Conservation (phyloP, 169 alveolate genomes). For the Plasmodium falciparum region DNA sequence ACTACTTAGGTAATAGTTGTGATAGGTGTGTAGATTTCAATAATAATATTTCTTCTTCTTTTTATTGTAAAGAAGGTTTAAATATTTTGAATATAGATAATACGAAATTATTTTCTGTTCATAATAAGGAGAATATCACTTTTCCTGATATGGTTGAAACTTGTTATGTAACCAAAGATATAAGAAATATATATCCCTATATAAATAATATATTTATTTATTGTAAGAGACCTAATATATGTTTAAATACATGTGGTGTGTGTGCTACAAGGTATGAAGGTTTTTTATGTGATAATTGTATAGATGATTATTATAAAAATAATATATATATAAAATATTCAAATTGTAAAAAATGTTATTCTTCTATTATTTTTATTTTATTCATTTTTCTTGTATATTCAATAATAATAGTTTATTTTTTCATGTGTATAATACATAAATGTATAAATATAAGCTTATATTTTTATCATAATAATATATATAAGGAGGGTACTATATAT, state of each 20-base stretch:
- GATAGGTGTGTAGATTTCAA: slow-evolving; percentile 45
- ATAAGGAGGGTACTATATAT: slow-evolving; percentile 53
- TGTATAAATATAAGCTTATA: slow-evolving; percentile 69
- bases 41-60: neutral
- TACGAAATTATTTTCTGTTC: slow-evolving; percentile 43
- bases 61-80: slow-evolving; percentile 41
- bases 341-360: slow-evolving; percentile 45
- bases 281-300: slow-evolving; percentile 68
- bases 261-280: slow-evolving; percentile 60
- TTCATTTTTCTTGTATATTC: slow-evolving; percentile 17
- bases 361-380: slow-evolving; percentile 16
- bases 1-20: slow-evolving; percentile 65
- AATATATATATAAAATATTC: slow-evolving; percentile 72
- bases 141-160: slow-evolving; percentile 38
- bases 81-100: slow-evolving; percentile 48
- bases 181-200: slow-evolving; percentile 59
- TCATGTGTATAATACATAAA: slow-evolving; percentile 17
- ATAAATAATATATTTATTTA: slow-evolving; percentile 61
- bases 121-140: slow-evolving; percentile 22
- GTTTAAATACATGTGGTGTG: slow-evolving; percentile 70
- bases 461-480: slow-evolving; percentile 47
- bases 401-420: slow-evolving; percentile 32
- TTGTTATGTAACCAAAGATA: slow-evolving; percentile 25
- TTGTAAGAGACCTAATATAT: slow-evolving; percentile 50
- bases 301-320: slow-evolving; percentile 49